Evolutionary conservation across 208 protist species (phyloP), one percentile per base, ranked within the genome.

Genomic region (Acanthamoeba royreba): DNA sequence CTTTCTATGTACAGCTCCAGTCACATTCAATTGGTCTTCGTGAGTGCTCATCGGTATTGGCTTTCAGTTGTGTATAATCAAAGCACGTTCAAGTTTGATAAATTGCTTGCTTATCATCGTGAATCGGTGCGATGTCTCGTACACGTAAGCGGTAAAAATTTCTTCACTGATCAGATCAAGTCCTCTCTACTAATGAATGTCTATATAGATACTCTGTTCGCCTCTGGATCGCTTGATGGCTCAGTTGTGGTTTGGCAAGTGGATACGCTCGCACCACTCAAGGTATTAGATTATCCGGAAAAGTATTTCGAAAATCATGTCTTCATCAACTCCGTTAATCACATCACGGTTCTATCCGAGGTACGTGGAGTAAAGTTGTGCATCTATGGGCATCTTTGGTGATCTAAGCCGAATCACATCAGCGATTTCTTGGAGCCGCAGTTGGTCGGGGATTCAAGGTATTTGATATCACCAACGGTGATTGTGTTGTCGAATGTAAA

Each of bases 121-220:
- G 87, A 92, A 17, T 92, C 87, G 0, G 87, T 92, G 35, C 87
- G 87, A 47, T 92, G 87, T 47, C 58, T 92, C 13, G 63, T 77
- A 28, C 4, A 47, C 17, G 46, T 81, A 7, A 77, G 15, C 33
- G 43, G 45, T 66, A n/a, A n/a, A n/a, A n/a, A n/a, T n/a, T n/a
- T n/a, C n/a, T n/a, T n/a, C n/a, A n/a, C n/a, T n/a, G n/a, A n/a
- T n/a, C n/a, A n/a, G n/a, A n/a, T n/a, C n/a, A n/a, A n/a, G n/a
- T n/a, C n/a, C n/a, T n/a, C n/a, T n/a, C n/a, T n/a, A n/a, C n/a
- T 86, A 31, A n/a, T n/a, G n/a, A n/a, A n/a, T n/a, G n/a, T n/a
- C n/a, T 31, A 5, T 89, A 35, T 40, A 89, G 81, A 89, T 8
- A 28, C 33, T 40, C 31, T 92, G 46, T 92, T 92, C 28, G 55